phyloP scores from a whole-genome alignment of 345 rosid species.

The Clarkia xantiana region DNA sequence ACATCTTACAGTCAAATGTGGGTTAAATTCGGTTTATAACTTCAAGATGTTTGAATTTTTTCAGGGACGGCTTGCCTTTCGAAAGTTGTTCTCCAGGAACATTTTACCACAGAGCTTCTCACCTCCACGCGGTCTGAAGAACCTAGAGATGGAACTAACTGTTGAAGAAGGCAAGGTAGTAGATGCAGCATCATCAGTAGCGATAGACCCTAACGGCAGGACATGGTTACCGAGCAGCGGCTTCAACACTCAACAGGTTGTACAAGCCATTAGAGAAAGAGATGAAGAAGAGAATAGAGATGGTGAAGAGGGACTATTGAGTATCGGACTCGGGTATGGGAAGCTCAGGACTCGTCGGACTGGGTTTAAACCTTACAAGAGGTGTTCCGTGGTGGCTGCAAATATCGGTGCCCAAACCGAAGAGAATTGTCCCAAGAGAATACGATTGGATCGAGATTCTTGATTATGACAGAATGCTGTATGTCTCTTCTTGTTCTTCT shows the following conservation, averaged over 20 bases:
- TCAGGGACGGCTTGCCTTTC: conserved; percentile 92
- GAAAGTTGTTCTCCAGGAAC: conserved; percentile 75
- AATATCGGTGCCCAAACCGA: conserved; percentile 37
- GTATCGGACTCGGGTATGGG: conserved; percentile 43
- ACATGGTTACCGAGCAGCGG: background rate
- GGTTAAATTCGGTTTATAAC: too few species aligned
- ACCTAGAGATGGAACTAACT: conserved; percentile 10
- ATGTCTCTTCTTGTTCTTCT: too few species aligned
- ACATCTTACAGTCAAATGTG: too few species aligned
- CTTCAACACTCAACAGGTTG: conserved; percentile 15
- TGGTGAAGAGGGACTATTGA: conserved; percentile 28
- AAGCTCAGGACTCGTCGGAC: conserved; percentile 46
- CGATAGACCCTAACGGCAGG: conserved; percentile 37
- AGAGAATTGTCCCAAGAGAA: conserved; percentile 67
- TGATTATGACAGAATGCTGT: background rate
- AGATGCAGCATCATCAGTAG: conserved; percentile 21
- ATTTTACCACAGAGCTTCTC: conserved; percentile 85
- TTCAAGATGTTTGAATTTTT: background rate
- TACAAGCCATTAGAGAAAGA: conserved; percentile 9
- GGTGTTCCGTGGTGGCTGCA: conserved; percentile 36
- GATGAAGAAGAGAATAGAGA: conserved; percentile 20
- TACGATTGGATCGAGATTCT: conserved; percentile 62
- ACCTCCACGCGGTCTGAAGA: conserved; percentile 30
- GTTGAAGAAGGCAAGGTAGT: conserved; percentile 17
- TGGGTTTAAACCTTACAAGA: conserved; percentile 89